A percentile compares a stretch with the other conserved stretches of the same genome.
phyloP scores from a whole-genome alignment of 179 eudicot genomes.

The Patellifolia procumbens region DNA sequence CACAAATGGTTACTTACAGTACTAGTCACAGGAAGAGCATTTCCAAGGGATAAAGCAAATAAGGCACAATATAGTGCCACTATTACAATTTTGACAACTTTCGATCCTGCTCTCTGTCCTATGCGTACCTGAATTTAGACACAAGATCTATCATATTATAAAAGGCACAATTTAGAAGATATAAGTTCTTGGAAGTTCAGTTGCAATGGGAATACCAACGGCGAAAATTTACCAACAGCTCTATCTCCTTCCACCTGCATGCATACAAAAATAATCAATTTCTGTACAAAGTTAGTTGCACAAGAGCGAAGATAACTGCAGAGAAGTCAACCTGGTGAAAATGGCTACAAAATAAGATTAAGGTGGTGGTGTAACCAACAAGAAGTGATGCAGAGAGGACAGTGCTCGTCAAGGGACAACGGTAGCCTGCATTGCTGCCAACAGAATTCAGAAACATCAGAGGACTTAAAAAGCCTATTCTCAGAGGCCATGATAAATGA shows the following conservation, averaged over 20 bases:
- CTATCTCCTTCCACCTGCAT: constrained; percentile 70
- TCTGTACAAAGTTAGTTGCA: background rate
- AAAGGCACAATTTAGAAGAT: background rate
- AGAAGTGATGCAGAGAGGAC: constrained; percentile 69
- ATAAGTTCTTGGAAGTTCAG: background rate
- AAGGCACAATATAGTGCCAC: constrained; percentile 48
- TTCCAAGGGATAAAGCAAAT: constrained; percentile 45
- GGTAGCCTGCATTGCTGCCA: constrained; percentile 33
- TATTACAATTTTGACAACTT: constrained; percentile 56
- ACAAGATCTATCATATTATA: background rate
- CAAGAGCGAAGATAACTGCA: constrained; percentile 7
- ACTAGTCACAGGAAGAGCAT: constrained; percentile 62
- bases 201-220: constrained; percentile 54
- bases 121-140: constrained; percentile 60
- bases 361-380: constrained; percentile 81
- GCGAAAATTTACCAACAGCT: constrained; percentile 84
- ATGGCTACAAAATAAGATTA: constrained; percentile 93
- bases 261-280: constrained; percentile 20
- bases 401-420: constrained; percentile 48
- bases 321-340: constrained; percentile 77
- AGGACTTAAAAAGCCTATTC: constrained; percentile 6
- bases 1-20: constrained; percentile 42
- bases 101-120: constrained; percentile 60
- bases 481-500: background rate
- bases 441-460: constrained; percentile 8